Evolutionary conservation across 1,284 basidiomycete species (phyloP).

Genomic region (Cutaneotrichosporon mucoides): DNA sequence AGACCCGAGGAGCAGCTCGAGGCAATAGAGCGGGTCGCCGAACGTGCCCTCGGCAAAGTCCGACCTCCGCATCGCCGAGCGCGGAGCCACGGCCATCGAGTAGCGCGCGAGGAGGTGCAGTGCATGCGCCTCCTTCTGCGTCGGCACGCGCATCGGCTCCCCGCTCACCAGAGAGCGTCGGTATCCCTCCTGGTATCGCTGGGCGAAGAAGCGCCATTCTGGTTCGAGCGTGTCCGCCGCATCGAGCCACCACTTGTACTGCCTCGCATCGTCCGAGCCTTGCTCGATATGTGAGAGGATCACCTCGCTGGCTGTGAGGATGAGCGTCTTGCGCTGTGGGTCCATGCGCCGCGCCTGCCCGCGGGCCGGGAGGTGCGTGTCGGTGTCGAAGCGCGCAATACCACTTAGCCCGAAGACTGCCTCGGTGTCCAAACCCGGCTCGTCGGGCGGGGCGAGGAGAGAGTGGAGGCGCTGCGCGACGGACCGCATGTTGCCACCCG

Average conservation of each 20-base stretch:
- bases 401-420: background rate
- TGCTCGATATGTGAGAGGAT: background rate
- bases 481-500: background rate
- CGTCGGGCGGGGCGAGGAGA: background rate
- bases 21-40: background rate
- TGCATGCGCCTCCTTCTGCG: background rate
- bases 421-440: background rate
- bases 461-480: background rate
- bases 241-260: background rate
- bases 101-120: conserved; percentile 1
- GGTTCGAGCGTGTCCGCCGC: background rate
- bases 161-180: too few relatives aligned
- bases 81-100: background rate
- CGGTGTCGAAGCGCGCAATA: background rate
- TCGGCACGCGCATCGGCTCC: background rate
- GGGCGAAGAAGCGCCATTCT: background rate
- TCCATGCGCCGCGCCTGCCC: background rate
- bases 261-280: background rate
- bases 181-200: background rate
- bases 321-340: background rate
- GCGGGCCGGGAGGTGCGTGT: background rate
- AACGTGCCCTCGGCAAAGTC: background rate
- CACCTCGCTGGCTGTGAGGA: background rate
- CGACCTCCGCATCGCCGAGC: background rate
- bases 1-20: background rate